Conservation (phyloP, 192 early-diverging fungal genomes). For the Phycomyces blakesleeanus region DNA sequence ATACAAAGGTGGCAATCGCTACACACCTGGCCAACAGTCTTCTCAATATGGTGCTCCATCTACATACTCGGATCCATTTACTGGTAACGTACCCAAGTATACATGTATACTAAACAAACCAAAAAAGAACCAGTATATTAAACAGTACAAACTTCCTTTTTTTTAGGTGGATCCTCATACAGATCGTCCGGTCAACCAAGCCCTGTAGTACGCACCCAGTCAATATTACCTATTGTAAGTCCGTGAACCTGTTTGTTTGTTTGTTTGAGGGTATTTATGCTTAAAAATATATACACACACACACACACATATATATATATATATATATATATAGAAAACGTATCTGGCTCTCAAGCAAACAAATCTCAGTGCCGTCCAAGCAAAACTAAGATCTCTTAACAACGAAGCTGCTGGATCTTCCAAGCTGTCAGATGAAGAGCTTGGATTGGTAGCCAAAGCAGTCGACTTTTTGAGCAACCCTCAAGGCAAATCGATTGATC, state of each 20-base stretch:
- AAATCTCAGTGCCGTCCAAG: slow-evolving; percentile 66
- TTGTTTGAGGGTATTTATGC: background rate
- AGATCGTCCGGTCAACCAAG: slow-evolving; percentile 17
- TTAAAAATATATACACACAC: background rate
- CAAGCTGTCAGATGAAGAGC: slow-evolving; percentile 5
- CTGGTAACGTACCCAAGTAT: no score
- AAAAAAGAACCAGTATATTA: no score
- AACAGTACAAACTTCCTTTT: background rate
- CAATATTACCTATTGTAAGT: background rate
- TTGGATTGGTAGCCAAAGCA: slow-evolving; percentile 19
- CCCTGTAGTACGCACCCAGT: slow-evolving; percentile 9
- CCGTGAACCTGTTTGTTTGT: slow-evolving; percentile 14
- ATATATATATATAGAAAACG: slow-evolving; percentile 30
- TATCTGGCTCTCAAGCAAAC: slow-evolving; percentile 69
- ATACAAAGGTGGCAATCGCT: slow-evolving; percentile 48
- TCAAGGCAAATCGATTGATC: slow-evolving; percentile 10
- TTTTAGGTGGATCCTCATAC: slow-evolving; percentile 2
- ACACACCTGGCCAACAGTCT: slow-evolving; percentile 45
- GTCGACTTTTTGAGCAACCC: slow-evolving; percentile 40
- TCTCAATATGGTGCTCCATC: slow-evolving; percentile 11
- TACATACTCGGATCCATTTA: slow-evolving; percentile 59
- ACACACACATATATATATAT: no score
- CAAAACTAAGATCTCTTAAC: slow-evolving; percentile 75
- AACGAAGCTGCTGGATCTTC: slow-evolving; percentile 14
- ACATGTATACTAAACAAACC: no score